Evolutionary conservation across 768 basidiomycete species (phyloP).

Genomic region (Rhodotorula kratochvilovae): DNA sequence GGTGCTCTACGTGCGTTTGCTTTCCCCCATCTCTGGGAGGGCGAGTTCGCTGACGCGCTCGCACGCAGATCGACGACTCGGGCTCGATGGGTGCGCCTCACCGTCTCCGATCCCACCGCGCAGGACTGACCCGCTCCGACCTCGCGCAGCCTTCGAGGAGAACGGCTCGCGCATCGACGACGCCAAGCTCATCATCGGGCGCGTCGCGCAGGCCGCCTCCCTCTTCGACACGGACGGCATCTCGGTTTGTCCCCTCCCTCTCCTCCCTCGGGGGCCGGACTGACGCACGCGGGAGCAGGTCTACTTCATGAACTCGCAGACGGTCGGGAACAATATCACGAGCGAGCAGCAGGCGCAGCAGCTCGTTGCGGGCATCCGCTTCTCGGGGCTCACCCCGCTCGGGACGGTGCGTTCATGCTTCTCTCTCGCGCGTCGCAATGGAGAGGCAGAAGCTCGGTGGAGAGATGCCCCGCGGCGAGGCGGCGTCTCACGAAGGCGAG

Average conservation of each 20-base stretch:
- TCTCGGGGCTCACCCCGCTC: slow-evolving; percentile 41
- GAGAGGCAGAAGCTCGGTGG: too few species aligned
- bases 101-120: too few species aligned
- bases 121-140: neutral
- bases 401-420: slow-evolving; percentile 4
- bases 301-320: slow-evolving; percentile 37
- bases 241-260: neutral
- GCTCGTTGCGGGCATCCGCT: slow-evolving; percentile 49
- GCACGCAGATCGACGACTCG: slow-evolving; percentile 40
- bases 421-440: too few species aligned
- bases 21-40: too few species aligned
- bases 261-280: too few species aligned
- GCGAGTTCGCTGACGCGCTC: too few species aligned
- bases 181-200: slow-evolving; percentile 44
- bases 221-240: slow-evolving; percentile 14
- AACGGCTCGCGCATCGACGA: slow-evolving; percentile 52
- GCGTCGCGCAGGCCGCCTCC: slow-evolving; percentile 24
- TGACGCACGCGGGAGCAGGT: slow-evolving; percentile 47
- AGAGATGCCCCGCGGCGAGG: too few species aligned
- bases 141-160: slow-evolving; percentile 47
- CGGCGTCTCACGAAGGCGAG: too few species aligned
- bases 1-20: slow-evolving; percentile 39
- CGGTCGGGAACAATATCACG: slow-evolving; percentile 49
- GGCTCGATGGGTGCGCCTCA: slow-evolving; percentile 6
- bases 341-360: slow-evolving; percentile 46